A percentile compares a stretch with the other conserved stretches of the same genome.
phyloP scores from a whole-genome alignment of 345 rosid species.

The Punica granatum region DNA sequence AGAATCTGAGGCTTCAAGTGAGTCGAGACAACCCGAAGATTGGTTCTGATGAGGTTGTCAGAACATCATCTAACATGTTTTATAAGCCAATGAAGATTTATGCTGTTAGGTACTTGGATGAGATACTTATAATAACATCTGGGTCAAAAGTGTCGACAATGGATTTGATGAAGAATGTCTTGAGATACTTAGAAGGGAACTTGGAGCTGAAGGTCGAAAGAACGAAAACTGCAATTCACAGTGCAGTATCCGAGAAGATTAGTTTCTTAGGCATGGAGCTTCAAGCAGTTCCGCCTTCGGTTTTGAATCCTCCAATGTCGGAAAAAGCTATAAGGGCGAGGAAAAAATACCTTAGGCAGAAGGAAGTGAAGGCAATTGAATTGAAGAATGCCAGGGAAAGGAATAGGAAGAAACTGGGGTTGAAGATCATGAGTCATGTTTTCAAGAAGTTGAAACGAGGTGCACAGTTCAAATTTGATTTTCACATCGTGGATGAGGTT shows the following conservation, averaged over 20 bases:
- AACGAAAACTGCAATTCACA: conserved; percentile 58
- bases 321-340: conserved; percentile 81
- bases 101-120: conserved; percentile 83
- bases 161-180: conserved; percentile 54
- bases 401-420: conserved; percentile 64
- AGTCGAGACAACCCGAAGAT: conserved; percentile 41
- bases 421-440: conserved; percentile 62
- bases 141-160: conserved; percentile 59
- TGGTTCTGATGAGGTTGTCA: conserved; percentile 19
- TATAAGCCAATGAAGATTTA: conserved; percentile 60
- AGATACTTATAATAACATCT: conserved; percentile 68
- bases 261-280: conserved; percentile 72
- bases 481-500: conserved; percentile 61
- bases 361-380: conserved; percentile 69
- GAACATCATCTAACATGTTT: conserved; percentile 34
- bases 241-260: conserved; percentile 76
- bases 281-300: conserved; percentile 86
- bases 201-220: conserved; percentile 60
- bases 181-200: conserved; percentile 46
- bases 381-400: conserved; percentile 77
- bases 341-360: conserved; percentile 82
- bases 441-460: conserved; percentile 67
- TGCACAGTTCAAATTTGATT: conserved; percentile 42
- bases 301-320: conserved; percentile 69
- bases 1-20: conserved; percentile 47